Conservation (phyloP, 352 stramenopile species). For the Phytophthora colocasiae region DNA sequence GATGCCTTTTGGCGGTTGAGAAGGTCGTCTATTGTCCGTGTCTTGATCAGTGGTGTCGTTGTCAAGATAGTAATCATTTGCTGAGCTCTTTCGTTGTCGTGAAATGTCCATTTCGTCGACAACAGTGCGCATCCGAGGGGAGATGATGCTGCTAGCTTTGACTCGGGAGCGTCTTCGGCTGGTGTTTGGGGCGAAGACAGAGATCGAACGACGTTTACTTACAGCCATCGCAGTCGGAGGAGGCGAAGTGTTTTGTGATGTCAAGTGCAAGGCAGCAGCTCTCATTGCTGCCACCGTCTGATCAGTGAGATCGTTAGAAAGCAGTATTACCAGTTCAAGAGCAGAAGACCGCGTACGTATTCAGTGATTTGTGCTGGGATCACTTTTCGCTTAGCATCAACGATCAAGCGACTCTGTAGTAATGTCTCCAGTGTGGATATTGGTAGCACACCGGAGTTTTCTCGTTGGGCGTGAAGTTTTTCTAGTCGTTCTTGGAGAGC, state of each 20-base stretch:
- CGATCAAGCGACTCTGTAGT: slow-evolving; percentile 61
- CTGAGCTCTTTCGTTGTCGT: slow-evolving; percentile 5
- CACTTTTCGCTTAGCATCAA: slow-evolving; percentile 73
- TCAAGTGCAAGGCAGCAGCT: slow-evolving; percentile 38
- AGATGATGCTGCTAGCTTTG: slow-evolving; percentile 38
- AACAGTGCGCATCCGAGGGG: slow-evolving; percentile 24
- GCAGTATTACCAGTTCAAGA: not conserved
- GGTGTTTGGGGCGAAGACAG: slow-evolving; percentile 6
- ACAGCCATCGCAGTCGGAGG: not conserved
- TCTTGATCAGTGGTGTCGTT: not conserved
- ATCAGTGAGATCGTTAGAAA: not conserved
- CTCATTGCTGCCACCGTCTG: slow-evolving; percentile 62
- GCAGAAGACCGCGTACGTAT: slow-evolving; percentile 36
- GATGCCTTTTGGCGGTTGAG: slow-evolving; percentile 9
- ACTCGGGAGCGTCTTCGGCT: slow-evolving; percentile 7
- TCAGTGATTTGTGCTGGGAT: slow-evolving; percentile 46
- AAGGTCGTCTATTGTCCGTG: not conserved
- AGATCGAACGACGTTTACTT: slow-evolving; percentile 21
- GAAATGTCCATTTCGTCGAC: slow-evolving; percentile 13
- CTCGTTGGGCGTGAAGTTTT: slow-evolving; percentile 49
- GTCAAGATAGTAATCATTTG: slow-evolving; percentile 1
- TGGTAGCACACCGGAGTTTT: slow-evolving; percentile 54
- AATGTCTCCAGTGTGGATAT: slow-evolving; percentile 48
- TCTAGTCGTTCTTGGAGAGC: slow-evolving; percentile 50
- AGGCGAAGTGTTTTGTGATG: not conserved